Evolutionary conservation across 257 asterid species (phyloP), one percentile per base, ranked within the genome.

Genomic region (Linaria vulgaris): DNA sequence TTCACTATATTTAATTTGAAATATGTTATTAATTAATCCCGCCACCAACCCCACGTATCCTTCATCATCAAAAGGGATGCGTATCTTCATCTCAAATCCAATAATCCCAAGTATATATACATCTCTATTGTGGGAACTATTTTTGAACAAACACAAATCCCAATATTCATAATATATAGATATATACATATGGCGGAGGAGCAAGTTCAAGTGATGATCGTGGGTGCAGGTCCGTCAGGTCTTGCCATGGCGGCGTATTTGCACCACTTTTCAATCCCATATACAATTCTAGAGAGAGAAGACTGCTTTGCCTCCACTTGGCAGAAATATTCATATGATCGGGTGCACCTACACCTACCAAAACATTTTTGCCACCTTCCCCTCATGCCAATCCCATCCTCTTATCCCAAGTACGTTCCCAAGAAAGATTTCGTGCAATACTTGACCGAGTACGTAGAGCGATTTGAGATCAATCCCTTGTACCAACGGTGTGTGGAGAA

Each of bases 191-290:
- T n/a, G n/a, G n/a, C n/a, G n/a, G n/a, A n/a, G n/a, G n/a, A n/a
- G n/a, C n/a, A n/a, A n/a, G n/a, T n/a, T n/a, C n/a, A n/a, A 5
- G 89, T 79, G 12, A 79, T 74, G 30, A 69, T 88, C 27, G 85
- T 85, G 34, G 97, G 97, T 53, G 88, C 74, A n/a, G 97, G 97
- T 0, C 83, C 97, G 2, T 75, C 96, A 4, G 97, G 96, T 24
- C 74, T 90, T 0, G 84, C 96, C 1, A 68, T 85, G 17, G 85
- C 97, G 43, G 97, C 95, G 67, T 80, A 70, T 34, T 69, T 87
- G 6, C 67, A 27, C 24, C 68, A 73, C 0, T 75, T 70, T 22
- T 82, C 90, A 1, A 74, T 87, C 48, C 90, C 97, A 0, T 71
- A 82, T 80, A 72, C 67, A 11, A 20, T 88, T 43, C 74, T 90